Evolutionary conservation across 2,329 filamentous ascomycete species (phyloP).

Genomic region (Colletotrichum sp.): DNA sequence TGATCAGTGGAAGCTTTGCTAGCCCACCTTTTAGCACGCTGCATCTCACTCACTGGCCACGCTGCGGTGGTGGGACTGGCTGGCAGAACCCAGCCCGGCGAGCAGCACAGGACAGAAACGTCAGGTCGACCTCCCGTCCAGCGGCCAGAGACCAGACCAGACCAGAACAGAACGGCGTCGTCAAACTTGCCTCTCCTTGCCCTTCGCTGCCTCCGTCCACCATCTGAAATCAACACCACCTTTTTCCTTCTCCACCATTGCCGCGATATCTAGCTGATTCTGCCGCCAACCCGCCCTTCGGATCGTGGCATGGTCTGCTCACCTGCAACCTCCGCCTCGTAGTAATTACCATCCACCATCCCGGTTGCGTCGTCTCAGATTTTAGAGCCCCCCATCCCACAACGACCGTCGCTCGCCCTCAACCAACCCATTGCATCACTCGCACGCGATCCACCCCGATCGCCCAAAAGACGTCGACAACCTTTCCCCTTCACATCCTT

Average conservation of each 20-base stretch:
- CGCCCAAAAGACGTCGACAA: slow-evolving; percentile 19
- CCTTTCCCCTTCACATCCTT: slow-evolving; percentile 1
- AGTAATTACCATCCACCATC: slow-evolving; percentile 11
- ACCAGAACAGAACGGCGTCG: slow-evolving; percentile 17
- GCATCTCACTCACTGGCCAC: not conserved
- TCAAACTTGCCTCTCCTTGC: slow-evolving; percentile 22
- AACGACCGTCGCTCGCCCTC: slow-evolving; percentile 19
- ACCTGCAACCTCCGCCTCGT: slow-evolving; percentile 8
- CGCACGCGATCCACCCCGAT: slow-evolving; percentile 31
- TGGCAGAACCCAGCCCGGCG: not conserved
- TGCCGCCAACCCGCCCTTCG: slow-evolving; percentile 10
- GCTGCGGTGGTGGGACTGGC: not conserved
- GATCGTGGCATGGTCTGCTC: slow-evolving; percentile 21
- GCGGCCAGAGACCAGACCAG: not conserved
- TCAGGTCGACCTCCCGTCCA: not conserved
- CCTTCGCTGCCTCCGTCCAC: slow-evolving; percentile 8
- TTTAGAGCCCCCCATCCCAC: slow-evolving; percentile 22
- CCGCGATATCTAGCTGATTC: slow-evolving; percentile 9
- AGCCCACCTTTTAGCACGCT: not conserved
- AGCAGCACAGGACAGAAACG: not conserved
- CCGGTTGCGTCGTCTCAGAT: slow-evolving; percentile 22
- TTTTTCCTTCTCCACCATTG: slow-evolving; percentile 9
- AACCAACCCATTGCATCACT: slow-evolving; percentile 32
- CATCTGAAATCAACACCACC: slow-evolving; percentile 17
- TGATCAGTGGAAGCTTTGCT: slow-evolving; percentile 7